Conservation (phyloP, 2,329 filamentous ascomycete genomes). For the Pseudogymnoascus sp. region DNA sequence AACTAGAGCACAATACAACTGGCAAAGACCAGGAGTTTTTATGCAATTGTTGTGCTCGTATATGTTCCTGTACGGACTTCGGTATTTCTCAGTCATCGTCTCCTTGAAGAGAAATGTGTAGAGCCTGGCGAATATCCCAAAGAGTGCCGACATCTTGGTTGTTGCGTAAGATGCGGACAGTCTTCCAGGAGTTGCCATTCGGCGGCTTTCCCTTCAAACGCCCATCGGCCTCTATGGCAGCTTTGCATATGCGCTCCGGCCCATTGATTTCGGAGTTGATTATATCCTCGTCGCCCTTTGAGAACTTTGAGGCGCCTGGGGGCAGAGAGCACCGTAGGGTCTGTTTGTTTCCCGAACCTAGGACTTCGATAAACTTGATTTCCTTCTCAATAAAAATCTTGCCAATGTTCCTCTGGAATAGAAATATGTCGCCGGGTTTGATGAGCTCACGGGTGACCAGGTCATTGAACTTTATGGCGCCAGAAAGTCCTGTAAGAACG, state of each 20-base stretch:
- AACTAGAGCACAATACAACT: neutral
- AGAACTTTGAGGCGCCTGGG: neutral
- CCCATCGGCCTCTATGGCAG: neutral
- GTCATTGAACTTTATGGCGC: conserved; percentile 1
- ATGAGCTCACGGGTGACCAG: neutral
- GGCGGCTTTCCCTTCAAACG: neutral
- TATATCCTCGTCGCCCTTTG: conserved; percentile 6
- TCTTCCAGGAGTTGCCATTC: conserved; percentile 11
- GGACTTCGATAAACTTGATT: neutral
- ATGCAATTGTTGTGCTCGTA: neutral
- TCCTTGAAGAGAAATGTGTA: neutral
- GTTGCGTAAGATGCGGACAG: neutral
- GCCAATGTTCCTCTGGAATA: neutral
- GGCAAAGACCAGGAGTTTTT: neutral
- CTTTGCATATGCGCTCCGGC: conserved; percentile 7
- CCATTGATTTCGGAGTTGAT: conserved; percentile 2
- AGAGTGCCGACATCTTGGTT: conserved; percentile 10
- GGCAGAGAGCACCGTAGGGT: neutral
- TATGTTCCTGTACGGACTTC: neutral
- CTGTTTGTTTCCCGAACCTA: neutral
- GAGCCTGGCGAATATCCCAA: conserved; percentile 13
- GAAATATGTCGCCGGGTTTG: conserved; percentile 7
- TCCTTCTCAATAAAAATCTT: conserved; percentile 7
- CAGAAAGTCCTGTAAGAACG: neutral
- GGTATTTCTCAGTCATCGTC: conserved; percentile 15